Conservation (phyloP, 805 yeast genomes). For the Pichia nakasei region DNA sequence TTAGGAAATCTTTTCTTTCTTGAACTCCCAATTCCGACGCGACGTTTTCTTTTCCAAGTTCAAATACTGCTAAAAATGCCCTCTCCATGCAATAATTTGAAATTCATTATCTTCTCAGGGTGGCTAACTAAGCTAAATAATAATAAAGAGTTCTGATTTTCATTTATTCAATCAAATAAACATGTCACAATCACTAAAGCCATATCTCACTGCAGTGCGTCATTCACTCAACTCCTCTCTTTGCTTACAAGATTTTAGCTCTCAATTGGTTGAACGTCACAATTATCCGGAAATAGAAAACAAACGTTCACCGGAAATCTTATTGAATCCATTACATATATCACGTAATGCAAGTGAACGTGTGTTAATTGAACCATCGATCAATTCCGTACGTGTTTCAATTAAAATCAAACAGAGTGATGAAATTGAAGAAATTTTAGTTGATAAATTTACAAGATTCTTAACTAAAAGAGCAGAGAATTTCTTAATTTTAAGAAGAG, state of each 20-base stretch:
- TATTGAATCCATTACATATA: conserved; percentile 81
- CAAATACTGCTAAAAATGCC: no score
- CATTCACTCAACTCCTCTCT: conserved; percentile 88
- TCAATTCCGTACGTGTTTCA: conserved; percentile 85
- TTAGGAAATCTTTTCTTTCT: no score
- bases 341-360: conserved; percentile 91
- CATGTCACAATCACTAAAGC: conserved; percentile 91
- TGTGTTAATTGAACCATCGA: conserved; percentile 87
- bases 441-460: conserved; percentile 89
- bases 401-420: conserved; percentile 95
- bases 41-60: no score
- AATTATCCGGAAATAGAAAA: conserved; percentile 95
- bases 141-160: no score
- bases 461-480: conserved; percentile 93
- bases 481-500: conserved; percentile 84
- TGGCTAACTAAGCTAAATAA: no score
- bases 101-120: no score
- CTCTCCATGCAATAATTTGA: no score
- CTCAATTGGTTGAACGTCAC: conserved; percentile 94
- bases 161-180: not conserved
- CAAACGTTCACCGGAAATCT: conserved; percentile 68
- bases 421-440: conserved; percentile 90
- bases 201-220: conserved; percentile 90
- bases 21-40: no score
- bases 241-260: conserved; percentile 86